Evolutionary conservation across 139 green algal species (phyloP).

Genomic region (Parachlorella kessleri): DNA sequence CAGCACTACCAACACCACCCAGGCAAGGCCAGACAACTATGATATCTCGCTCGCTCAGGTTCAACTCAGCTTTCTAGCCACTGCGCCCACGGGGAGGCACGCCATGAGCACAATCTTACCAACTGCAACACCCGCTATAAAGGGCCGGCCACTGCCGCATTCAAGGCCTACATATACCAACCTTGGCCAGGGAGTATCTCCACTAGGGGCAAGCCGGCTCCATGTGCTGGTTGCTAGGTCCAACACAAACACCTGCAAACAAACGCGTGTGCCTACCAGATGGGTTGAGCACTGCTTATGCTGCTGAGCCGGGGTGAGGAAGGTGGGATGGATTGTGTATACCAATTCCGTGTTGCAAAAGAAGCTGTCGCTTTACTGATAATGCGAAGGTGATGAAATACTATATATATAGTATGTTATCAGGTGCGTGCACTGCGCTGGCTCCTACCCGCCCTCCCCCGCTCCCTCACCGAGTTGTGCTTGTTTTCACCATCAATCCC

Average conservation of each 20-base stretch:
- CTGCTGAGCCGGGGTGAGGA: too few relatives aligned
- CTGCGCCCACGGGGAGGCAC: neutral
- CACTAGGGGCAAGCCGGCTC: neutral
- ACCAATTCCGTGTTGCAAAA: too few relatives aligned
- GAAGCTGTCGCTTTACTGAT: neutral
- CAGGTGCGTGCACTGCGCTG: too few relatives aligned
- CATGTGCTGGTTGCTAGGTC: neutral
- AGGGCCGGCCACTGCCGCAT: neutral
- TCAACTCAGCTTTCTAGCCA: neutral
- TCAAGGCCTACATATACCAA: neutral
- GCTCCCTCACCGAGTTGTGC: neutral
- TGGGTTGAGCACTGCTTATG: neutral
- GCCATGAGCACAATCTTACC: neutral
- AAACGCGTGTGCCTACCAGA: neutral
- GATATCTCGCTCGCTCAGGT: neutral
- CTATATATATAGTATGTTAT: too few relatives aligned
- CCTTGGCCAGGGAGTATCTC: neutral
- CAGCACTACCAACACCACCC: neutral
- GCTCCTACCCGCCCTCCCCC: neutral
- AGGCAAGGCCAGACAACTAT: neutral
- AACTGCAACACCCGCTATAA: too few relatives aligned
- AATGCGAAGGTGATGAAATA: neutral
- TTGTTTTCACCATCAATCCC: neutral
- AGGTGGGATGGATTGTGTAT: too few relatives aligned
- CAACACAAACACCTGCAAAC: neutral